Evolutionary conservation across 1,284 basidiomycete species (phyloP).

Genomic region (Cryptococcus floricola): DNA sequence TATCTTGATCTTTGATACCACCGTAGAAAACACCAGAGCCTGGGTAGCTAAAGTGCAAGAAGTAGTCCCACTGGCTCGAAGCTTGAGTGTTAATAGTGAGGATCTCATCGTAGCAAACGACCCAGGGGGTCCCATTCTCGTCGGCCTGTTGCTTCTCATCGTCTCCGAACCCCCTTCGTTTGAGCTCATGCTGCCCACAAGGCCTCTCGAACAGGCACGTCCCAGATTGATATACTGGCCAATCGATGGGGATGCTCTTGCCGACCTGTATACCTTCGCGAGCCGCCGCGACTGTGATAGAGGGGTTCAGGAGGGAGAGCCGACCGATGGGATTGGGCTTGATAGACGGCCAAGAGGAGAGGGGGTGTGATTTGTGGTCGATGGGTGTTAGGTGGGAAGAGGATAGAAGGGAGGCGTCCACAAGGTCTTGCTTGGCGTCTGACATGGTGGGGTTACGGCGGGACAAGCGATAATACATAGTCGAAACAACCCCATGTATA

Average conservation of each 20-base stretch:
- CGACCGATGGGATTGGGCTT: conserved; percentile 14
- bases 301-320: conserved; percentile 15
- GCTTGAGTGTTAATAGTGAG: conserved; percentile 15
- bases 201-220: conserved; percentile 7
- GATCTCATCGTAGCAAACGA: conserved; percentile 18
- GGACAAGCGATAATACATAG: too few relatives aligned
- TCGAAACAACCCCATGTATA: too few relatives aligned
- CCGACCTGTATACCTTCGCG: conserved; percentile 6
- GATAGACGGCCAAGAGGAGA: conserved; percentile 20
- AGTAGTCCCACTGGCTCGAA: conserved; percentile 23
- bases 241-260: conserved; percentile 14
- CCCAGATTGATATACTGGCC: conserved; percentile 15
- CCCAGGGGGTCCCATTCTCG: conserved; percentile 1
- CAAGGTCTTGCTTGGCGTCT: background rate
- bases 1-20: conserved; percentile 16
- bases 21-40: conserved; percentile 14
- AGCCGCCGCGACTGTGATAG: conserved; percentile 11
- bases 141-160: conserved; percentile 4
- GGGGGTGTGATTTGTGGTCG: conserved; percentile 10
- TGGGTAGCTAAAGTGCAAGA: conserved; percentile 15
- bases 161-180: conserved; percentile 6
- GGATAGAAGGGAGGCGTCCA: conserved; percentile 7
- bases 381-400: conserved; percentile 9
- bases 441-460: too few relatives aligned
- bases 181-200: background rate